Conservation (phyloP, 768 basidiomycete genomes). For the Leccinum broughii region DNA sequence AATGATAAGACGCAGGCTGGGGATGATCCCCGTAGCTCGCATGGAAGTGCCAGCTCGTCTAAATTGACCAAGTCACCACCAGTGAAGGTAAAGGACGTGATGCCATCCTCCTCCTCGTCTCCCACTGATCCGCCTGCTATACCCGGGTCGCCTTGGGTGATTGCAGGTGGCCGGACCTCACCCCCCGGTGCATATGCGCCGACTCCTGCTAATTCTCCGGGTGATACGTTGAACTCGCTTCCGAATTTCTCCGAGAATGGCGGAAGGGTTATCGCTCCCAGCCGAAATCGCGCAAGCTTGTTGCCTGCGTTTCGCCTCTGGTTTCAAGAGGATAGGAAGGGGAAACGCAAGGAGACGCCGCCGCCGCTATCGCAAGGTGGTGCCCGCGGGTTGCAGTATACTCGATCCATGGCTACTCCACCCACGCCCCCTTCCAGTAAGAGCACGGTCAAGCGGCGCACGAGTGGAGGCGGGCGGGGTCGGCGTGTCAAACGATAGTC, state of each 20-base stretch:
- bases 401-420: slow-evolving; percentile 27
- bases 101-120: slow-evolving; percentile 50
- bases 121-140: slow-evolving; percentile 40
- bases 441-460: slow-evolving; percentile 49
- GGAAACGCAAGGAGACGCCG: slow-evolving; percentile 67
- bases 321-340: slow-evolving; percentile 91
- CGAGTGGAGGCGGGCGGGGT: slow-evolving; percentile 45
- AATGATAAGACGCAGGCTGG: slow-evolving; percentile 43
- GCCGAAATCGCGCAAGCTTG: slow-evolving; percentile 74
- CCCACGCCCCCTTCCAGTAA: slow-evolving; percentile 32
- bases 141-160: slow-evolving; percentile 72
- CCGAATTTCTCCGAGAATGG: slow-evolving; percentile 40
- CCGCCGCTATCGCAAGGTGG: slow-evolving; percentile 23
- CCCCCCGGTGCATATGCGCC: slow-evolving; percentile 37
- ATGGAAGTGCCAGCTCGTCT: slow-evolving; percentile 57
- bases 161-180: slow-evolving; percentile 48
- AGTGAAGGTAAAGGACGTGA: slow-evolving; percentile 49
- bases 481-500: slow-evolving; percentile 69
- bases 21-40: slow-evolving; percentile 63
- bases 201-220: slow-evolving; percentile 55
- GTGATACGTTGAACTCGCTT: slow-evolving; percentile 50
- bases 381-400: slow-evolving; percentile 25
- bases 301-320: slow-evolving; percentile 84
- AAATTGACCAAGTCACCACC: slow-evolving; percentile 75
- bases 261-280: slow-evolving; percentile 36